Percentiles rank a stretch among this genome's conserved stretches.
These are phyloP conservation scores for Cyberlindnera euphorbiiphila DNA, from an alignment of 805 yeast genomes.

Conservation along the genomic window DNA sequence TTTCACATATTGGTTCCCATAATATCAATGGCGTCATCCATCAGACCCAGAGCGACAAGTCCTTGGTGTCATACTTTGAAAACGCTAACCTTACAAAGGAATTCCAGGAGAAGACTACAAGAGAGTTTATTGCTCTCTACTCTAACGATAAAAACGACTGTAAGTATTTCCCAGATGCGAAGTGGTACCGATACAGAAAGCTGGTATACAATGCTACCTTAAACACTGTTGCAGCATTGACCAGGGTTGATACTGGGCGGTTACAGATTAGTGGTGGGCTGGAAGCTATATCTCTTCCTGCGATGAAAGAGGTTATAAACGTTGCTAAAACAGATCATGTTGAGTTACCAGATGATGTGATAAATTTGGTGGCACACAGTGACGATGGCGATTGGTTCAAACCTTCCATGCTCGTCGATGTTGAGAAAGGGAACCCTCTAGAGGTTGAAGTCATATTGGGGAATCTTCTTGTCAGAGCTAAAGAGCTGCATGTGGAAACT, in stretches of 20 bases:
- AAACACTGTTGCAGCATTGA: conserved; percentile 60
- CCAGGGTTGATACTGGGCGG: conserved; percentile 58
- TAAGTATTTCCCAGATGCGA: conserved; percentile 40
- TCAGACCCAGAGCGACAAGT: conserved; percentile 43
- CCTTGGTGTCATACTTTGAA: conserved; percentile 47
- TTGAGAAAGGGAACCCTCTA: conserved; percentile 58
- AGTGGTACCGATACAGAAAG: conserved; percentile 58
- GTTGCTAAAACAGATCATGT: conserved; percentile 42
- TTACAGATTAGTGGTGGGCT: conserved; percentile 27
- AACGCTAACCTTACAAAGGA: conserved; percentile 31
- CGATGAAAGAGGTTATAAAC: conserved; percentile 57
- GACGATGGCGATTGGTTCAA: conserved; percentile 57
- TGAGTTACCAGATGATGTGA: conserved; percentile 44
- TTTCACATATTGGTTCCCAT: conserved; percentile 57
- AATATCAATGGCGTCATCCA: conserved; percentile 41
- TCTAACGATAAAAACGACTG: conserved; percentile 40
- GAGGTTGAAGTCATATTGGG: conserved; percentile 74
- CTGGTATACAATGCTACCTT: conserved; percentile 65
- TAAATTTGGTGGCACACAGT: conserved; percentile 47
- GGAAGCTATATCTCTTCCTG: conserved; percentile 17
- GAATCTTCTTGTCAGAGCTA: conserved; percentile 53
- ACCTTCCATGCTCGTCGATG: conserved; percentile 77
- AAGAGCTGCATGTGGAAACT: conserved; percentile 42
- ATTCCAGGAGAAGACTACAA: conserved; percentile 31
- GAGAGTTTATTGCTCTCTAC: conserved; percentile 45